Evolutionary conservation across 202 grass and related monocot genomes (phyloP).

Genomic region (Hordeum pubiflorum): DNA sequence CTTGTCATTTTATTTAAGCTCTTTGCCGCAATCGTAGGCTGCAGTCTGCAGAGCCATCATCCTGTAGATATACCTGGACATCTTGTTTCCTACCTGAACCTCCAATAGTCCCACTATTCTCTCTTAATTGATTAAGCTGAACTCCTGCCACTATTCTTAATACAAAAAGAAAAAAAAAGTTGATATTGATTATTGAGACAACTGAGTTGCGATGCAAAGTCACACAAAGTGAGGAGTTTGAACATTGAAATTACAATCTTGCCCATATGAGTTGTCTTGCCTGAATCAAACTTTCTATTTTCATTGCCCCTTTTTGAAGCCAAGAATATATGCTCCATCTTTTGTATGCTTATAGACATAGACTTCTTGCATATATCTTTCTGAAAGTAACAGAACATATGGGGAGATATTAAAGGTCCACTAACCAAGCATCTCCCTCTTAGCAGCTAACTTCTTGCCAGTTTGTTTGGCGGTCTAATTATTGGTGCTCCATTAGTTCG

Average conservation of each 20-base stretch:
- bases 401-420: slow-evolving; percentile 6
- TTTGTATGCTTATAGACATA: slow-evolving; percentile 2
- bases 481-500: background rate
- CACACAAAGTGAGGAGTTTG: background rate
- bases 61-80: background rate
- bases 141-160: background rate
- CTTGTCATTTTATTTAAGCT: background rate
- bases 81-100: background rate
- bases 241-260: background rate
- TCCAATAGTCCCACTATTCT: background rate
- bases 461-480: background rate
- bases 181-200: background rate
- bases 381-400: slow-evolving; percentile 26
- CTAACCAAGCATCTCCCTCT: slow-evolving; percentile 17
- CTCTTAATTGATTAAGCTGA: background rate
- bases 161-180: background rate
- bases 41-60: background rate
- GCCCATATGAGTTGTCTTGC: background rate
- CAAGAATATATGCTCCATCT: slow-evolving; percentile 26
- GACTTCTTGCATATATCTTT: slow-evolving; percentile 11
- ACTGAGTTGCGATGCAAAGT: background rate
- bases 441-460: background rate
- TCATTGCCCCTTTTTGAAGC: slow-evolving; percentile 14
- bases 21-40: background rate
- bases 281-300: slow-evolving; percentile 2